Evolutionary conservation across 1,284 basidiomycete genomes (phyloP).

Genomic region (Ustilago curta): DNA sequence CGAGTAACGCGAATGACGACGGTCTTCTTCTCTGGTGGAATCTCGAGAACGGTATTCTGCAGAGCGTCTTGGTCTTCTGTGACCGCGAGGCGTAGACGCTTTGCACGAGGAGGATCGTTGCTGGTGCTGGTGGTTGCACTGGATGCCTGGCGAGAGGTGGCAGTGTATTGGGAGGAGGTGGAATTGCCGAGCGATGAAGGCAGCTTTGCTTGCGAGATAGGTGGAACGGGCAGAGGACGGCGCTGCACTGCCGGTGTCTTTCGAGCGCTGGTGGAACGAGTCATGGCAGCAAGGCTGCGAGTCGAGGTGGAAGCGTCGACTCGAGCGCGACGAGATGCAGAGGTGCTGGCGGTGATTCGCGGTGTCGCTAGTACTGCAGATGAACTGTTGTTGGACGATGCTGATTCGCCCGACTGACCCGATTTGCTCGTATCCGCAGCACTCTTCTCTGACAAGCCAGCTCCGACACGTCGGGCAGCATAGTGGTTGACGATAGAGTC

Average conservation of each 20-base stretch:
- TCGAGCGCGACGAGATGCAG: slow-evolving; percentile 11
- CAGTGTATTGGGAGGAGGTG: background rate
- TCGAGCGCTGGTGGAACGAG: slow-evolving; percentile 23
- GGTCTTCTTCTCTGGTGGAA: slow-evolving; percentile 36
- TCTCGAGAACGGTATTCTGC: slow-evolving; percentile 40
- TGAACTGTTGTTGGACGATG: slow-evolving; percentile 3
- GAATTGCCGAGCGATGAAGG: slow-evolving; percentile 11
- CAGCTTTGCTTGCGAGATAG: slow-evolving; percentile 22
- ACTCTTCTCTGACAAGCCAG: background rate
- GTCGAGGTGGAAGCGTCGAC: slow-evolving; percentile 45
- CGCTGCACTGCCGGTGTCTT: slow-evolving; percentile 16
- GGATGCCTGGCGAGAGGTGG: slow-evolving; percentile 14
- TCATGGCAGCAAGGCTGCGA: slow-evolving; percentile 33
- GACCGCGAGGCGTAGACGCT: slow-evolving; percentile 38
- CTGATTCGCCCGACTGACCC: background rate
- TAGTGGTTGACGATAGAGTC: slow-evolving; percentile 59
- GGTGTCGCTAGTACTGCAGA: background rate
- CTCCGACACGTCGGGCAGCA: slow-evolving; percentile 45
- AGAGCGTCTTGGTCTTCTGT: slow-evolving; percentile 34
- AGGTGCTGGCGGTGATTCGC: slow-evolving; percentile 14
- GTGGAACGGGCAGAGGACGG: slow-evolving; percentile 28
- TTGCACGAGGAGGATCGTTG: slow-evolving; percentile 20
- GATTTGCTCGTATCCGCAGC: slow-evolving; percentile 6
- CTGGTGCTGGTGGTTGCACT: slow-evolving; percentile 5
- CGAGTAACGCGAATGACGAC: slow-evolving; percentile 38